Conservation (phyloP, 352 stramenopile species). For the Phytophthora pini region DNA sequence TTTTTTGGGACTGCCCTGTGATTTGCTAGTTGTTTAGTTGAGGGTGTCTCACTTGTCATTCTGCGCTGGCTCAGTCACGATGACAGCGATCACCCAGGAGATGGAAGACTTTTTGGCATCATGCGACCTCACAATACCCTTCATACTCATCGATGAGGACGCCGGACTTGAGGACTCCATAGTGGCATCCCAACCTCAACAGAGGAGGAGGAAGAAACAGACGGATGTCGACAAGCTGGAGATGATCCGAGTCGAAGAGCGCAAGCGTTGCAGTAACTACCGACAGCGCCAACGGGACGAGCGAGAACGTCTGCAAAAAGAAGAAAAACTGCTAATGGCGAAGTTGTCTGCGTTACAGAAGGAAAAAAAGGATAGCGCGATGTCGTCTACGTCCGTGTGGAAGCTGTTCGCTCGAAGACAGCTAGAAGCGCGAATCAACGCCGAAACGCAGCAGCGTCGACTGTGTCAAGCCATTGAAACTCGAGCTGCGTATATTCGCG, state of each 20-base stretch:
- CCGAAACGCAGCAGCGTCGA: slow-evolving; percentile 1
- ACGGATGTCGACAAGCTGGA: slow-evolving; percentile 7
- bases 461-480: slow-evolving; percentile 7
- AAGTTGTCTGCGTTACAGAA: not conserved
- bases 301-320: not conserved
- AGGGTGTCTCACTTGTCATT: too few relatives aligned
- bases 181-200: not conserved
- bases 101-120: too few relatives aligned
- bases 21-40: too few relatives aligned
- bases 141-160: too few relatives aligned
- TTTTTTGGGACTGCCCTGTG: too few relatives aligned
- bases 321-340: slow-evolving; percentile 10
- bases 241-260: slow-evolving; percentile 7
- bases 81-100: too few relatives aligned
- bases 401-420: slow-evolving; percentile 6
- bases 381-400: slow-evolving; percentile 1
- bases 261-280: slow-evolving; percentile 9
- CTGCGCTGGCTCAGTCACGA: too few relatives aligned
- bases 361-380: not conserved
- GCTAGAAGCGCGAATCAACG: not conserved
- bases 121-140: too few relatives aligned
- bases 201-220: not conserved
- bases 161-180: too few relatives aligned
- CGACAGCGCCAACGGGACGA: slow-evolving; percentile 3
- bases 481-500: not conserved